Evolutionary conservation across 2,329 filamentous ascomycete genomes (phyloP).

Genomic region (Epichloe gansuensis): DNA sequence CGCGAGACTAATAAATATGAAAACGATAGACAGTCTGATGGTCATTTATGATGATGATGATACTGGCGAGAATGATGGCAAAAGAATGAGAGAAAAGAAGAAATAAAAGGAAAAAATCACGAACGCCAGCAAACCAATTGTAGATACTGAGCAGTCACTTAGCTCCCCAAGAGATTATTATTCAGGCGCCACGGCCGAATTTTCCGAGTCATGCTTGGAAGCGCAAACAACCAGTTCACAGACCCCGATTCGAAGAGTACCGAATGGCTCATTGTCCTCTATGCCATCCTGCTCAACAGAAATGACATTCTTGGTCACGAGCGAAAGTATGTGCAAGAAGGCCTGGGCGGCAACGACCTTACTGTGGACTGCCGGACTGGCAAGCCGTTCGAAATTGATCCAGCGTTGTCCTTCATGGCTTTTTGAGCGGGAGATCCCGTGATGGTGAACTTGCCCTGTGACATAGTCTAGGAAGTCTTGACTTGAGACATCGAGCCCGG

Average conservation of each 20-base stretch:
- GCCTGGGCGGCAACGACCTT: conserved; percentile 58
- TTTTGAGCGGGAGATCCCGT: conserved; percentile 21
- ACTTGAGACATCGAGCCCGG: conserved; percentile 31
- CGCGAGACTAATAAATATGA: too few species aligned
- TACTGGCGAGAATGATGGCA: background rate
- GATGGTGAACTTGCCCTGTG: conserved; percentile 21
- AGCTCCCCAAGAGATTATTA: background rate
- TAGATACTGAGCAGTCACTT: background rate
- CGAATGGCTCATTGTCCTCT: conserved; percentile 27
- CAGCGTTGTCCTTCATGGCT: conserved; percentile 23
- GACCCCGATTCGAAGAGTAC: conserved; percentile 21
- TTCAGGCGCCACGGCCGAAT: too few species aligned
- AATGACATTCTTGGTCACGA: conserved; percentile 54
- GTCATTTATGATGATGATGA: background rate
- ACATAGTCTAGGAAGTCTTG: conserved; percentile 34
- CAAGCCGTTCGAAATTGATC: conserved; percentile 56
- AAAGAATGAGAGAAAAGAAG: background rate
- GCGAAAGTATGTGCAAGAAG: conserved; percentile 58
- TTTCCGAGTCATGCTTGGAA: too few species aligned
- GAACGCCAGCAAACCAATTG: background rate
- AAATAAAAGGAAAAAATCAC: background rate
- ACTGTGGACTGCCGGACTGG: conserved; percentile 42
- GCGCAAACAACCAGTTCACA: too few species aligned
- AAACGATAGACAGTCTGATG: background rate
- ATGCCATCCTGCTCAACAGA: conserved; percentile 45